Percentiles rank a stretch among this genome's conserved stretches.
Conservation (phyloP, 2,329 filamentous ascomycete species). For the Arthroderma uncinatum region DNA sequence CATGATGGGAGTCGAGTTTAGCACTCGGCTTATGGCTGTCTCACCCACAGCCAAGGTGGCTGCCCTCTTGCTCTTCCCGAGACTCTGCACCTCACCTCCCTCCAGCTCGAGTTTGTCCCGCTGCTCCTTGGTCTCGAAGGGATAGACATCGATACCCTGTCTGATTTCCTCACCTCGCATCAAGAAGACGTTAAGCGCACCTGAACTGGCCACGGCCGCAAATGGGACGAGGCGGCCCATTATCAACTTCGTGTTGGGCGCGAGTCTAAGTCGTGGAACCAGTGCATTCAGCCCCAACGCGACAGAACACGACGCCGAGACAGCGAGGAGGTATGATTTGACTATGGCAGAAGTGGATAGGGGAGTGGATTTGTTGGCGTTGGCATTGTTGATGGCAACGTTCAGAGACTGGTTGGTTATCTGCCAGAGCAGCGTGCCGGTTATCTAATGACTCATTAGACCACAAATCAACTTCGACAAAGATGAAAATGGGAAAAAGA, state of each 20-base stretch:
- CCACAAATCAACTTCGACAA: not conserved
- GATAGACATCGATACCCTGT: slow-evolving; percentile 84
- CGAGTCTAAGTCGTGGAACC: slow-evolving; percentile 68
- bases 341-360: slow-evolving; percentile 68
- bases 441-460: slow-evolving; percentile 42
- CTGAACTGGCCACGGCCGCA: slow-evolving; percentile 83
- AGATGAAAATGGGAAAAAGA: not conserved
- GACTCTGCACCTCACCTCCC: slow-evolving; percentile 54
- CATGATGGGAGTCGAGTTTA: slow-evolving; percentile 97
- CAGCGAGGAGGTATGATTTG: slow-evolving; percentile 84
- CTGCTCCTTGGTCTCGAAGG: slow-evolving; percentile 61
- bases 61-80: slow-evolving; percentile 81
- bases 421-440: slow-evolving; percentile 86
- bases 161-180: slow-evolving; percentile 97
- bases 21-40: slow-evolving; percentile 79
- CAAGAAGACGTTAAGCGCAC: slow-evolving; percentile 87
- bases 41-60: slow-evolving; percentile 83
- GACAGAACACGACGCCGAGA: slow-evolving; percentile 85
- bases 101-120: slow-evolving; percentile 53
- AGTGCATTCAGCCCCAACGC: slow-evolving; percentile 83
- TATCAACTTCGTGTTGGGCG: slow-evolving; percentile 62
- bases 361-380: slow-evolving; percentile 94
- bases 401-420: slow-evolving; percentile 95
- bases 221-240: slow-evolving; percentile 88
- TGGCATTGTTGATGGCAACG: slow-evolving; percentile 93